Evolutionary conservation across 805 yeast species (phyloP), one percentile per base, ranked within the genome.

Genomic region (Kluyveromyces starmeri): DNA sequence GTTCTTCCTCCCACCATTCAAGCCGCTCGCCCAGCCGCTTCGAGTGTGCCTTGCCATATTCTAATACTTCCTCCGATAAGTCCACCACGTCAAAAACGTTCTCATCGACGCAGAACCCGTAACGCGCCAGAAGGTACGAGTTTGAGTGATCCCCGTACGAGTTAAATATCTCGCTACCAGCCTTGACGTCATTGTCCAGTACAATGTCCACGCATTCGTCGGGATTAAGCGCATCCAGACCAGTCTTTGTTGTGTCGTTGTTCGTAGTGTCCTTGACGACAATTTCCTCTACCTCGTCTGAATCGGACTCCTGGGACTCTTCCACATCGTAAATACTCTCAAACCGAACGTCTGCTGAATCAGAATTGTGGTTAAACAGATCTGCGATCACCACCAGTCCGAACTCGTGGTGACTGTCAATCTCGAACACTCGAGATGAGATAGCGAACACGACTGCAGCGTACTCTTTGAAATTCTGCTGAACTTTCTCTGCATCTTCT

Each of bases 381-480:
- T 88, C 95, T 0, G 96, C 96, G 11, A 86, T 83, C 0, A 96
- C 96, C 16, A 88, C 95, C 32, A 89, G 61, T 0, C 83, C 84
- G 20, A 78, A 65, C 20, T 76, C 82, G 46, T 80, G 84, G 51
- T 57, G 86, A 32, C 67, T 66, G 55, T 89, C 97, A 19, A 88
- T 73, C 26, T 75, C 77, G 53, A 89, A 88, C 1, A 88, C 86
- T 41, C 96, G 67, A 1, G 92, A 74, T 0, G 88, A 75, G 11
- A 84, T 67, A 0, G 78, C 70, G 47, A 69, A 72, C 5, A 73
- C 74, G 2, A 67, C 64, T 5, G 73, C 68, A 2, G 82, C 75
- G 43, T 83, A 83, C 12, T 53, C 52, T 7, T 53, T 45, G 36
- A 71, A 70, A 27, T 54, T 58, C 4, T 30, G 23, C 28, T 50